phyloP scores from a whole-genome alignment of 345 rosid genomes.

The Dimocarpus longan region DNA sequence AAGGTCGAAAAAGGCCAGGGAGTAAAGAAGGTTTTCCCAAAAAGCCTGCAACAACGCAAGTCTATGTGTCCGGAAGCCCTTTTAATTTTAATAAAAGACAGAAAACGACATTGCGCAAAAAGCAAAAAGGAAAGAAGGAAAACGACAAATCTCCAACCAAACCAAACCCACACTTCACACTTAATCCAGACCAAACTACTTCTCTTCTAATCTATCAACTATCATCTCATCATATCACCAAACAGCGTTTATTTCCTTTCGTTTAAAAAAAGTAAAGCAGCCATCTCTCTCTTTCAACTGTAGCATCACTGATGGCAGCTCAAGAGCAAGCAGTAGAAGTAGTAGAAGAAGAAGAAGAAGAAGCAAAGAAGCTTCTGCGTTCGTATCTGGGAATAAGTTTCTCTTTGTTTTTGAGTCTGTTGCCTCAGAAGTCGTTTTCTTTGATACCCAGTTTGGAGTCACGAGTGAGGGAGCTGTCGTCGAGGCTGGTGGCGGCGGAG shows the following conservation, averaged over 20 bases:
- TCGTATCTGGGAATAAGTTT: slow-evolving; percentile 77
- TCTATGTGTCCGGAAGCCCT: too few relatives aligned
- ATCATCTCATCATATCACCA: too few relatives aligned
- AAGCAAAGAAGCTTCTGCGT: slow-evolving; percentile 40
- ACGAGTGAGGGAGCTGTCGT: slow-evolving; percentile 51
- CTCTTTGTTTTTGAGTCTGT: slow-evolving; percentile 65
- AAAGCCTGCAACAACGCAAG: too few relatives aligned
- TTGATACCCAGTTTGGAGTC: slow-evolving; percentile 49
- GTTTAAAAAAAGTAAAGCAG: too few relatives aligned
- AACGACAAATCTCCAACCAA: too few relatives aligned
- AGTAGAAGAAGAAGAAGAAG: slow-evolving; percentile 24
- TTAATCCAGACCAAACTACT: too few relatives aligned
- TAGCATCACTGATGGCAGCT: slow-evolving; percentile 15
- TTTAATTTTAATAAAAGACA: not conserved
- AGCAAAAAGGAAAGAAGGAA: not conserved
- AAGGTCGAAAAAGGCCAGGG: too few relatives aligned
- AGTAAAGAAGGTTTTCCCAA: too few relatives aligned
- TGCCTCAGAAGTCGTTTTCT: slow-evolving; percentile 55
- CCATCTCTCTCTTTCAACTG: not conserved
- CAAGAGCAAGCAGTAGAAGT: not conserved
- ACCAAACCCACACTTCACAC: too few relatives aligned
- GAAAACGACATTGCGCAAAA: not conserved
- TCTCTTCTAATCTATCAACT: too few relatives aligned
- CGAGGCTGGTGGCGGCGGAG: slow-evolving; percentile 61
- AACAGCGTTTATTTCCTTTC: too few relatives aligned